phyloP scores from a whole-genome alignment of 2,329 filamentous ascomycete species.

The Phymatotrichopsis omnivora region DNA sequence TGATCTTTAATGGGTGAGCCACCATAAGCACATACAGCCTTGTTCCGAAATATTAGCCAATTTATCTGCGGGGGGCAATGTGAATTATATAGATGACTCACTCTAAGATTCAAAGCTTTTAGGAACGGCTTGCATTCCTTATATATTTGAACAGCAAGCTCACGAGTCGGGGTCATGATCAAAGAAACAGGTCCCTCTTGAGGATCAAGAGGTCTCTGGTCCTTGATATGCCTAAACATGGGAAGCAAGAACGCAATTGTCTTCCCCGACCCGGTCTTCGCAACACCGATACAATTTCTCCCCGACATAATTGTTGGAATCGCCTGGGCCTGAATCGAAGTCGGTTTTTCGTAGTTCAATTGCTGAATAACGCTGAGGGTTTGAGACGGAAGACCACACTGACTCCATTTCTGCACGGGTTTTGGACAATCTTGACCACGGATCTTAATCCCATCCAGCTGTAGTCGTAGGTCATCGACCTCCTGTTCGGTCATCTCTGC shows the following conservation, averaged over 20 bases:
- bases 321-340: slow-evolving; percentile 89
- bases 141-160: slow-evolving; percentile 88
- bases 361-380: slow-evolving; percentile 75
- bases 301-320: slow-evolving; percentile 94
- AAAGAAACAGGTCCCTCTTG: slow-evolving; percentile 80
- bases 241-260: slow-evolving; percentile 90
- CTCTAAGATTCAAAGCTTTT: slow-evolving; percentile 68
- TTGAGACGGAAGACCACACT: slow-evolving; percentile 74
- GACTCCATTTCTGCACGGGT: slow-evolving; percentile 92
- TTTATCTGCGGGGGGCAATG: background rate
- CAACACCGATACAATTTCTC: slow-evolving; percentile 87
- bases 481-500: slow-evolving; percentile 76
- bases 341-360: slow-evolving; percentile 78
- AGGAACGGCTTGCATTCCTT: slow-evolving; percentile 90
- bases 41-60: slow-evolving; percentile 35
- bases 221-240: slow-evolving; percentile 97
- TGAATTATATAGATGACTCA: slow-evolving; percentile 18
- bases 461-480: slow-evolving; percentile 66
- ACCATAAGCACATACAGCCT: slow-evolving; percentile 91
- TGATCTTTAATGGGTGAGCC: slow-evolving; percentile 95
- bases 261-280: slow-evolving; percentile 96
- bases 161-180: slow-evolving; percentile 88
- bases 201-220: slow-evolving; percentile 57
- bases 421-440: slow-evolving; percentile 79
- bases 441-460: slow-evolving; percentile 93